Conservation (phyloP, 208 protist species). For the Porcisia deanei region DNA sequence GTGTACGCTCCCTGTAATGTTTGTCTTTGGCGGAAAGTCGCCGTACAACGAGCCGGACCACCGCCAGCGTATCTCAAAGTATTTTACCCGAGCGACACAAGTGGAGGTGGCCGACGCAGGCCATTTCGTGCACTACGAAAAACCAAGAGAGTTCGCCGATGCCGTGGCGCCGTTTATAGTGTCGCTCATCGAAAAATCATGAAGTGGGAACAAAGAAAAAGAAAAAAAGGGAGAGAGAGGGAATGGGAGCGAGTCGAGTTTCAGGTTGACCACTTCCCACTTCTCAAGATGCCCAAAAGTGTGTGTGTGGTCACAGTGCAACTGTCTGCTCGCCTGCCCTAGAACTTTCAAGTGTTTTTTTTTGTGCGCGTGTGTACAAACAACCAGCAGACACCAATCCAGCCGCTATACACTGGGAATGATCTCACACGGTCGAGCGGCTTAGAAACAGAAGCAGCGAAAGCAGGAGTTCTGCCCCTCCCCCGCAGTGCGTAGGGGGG, state of each 20-base stretch:
- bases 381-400: not conserved
- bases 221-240: not conserved
- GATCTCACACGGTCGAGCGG: not conserved
- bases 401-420: not conserved
- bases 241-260: not conserved
- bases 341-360: no score
- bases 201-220: not conserved
- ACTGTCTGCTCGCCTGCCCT: no score
- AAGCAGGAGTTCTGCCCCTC: no score
- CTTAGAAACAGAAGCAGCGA: not conserved
- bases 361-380: not conserved
- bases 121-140: constrained; percentile 91
- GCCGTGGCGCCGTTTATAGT: constrained; percentile 70
- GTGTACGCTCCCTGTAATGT: constrained; percentile 74
- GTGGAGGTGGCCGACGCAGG: constrained; percentile 67
- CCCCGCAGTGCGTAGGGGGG: not conserved
- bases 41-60: constrained; percentile 66
- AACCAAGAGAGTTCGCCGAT: constrained; percentile 67
- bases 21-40: constrained; percentile 84
- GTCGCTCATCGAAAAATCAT: not conserved
- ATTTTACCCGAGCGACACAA: constrained; percentile 68
- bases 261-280: not conserved
- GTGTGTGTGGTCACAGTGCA: not conserved
- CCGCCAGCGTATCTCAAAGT: constrained; percentile 37
- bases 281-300: not conserved